phyloP scores from a whole-genome alignment of 2,329 filamentous ascomycete species.

The Cladophialophora chaetospira region DNA sequence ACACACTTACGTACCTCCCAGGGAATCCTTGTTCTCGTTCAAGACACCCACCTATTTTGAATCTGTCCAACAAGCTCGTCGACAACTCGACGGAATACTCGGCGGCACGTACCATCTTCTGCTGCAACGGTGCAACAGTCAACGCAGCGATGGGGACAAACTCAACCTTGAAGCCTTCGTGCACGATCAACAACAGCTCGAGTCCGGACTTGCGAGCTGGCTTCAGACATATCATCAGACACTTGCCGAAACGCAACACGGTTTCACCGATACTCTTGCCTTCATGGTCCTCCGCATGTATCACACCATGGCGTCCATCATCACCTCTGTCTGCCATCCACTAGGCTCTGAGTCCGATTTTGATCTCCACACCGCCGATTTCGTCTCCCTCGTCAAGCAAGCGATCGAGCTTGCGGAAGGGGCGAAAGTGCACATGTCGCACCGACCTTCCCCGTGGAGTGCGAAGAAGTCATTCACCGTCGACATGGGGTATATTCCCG shows the following conservation, averaged over 20 bases:
- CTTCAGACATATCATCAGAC: not conserved
- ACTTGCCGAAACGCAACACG: not conserved
- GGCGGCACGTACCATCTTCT: not conserved
- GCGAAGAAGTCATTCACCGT: not conserved
- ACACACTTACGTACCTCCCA: not conserved
- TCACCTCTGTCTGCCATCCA: conserved; percentile 37
- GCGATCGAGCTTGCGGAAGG: not conserved
- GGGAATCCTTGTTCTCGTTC: not conserved
- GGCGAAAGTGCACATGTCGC: not conserved
- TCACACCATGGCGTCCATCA: conserved; percentile 1
- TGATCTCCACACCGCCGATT: conserved; percentile 30
- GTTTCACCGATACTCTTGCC: not conserved
- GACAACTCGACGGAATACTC: not conserved
- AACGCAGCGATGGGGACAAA: not conserved
- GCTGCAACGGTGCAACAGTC: not conserved
- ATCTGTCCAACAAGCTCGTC: not conserved
- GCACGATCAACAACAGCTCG: not conserved
- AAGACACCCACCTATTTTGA: not conserved
- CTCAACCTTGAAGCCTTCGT: not conserved
- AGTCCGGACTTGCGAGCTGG: not conserved
- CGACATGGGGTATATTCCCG: conserved; percentile 38
- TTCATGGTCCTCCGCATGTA: conserved; percentile 1
- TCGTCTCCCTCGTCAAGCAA: conserved; percentile 27
- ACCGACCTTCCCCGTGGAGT: not conserved
- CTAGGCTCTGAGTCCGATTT: conserved; percentile 34